Percentiles rank a stretch among this genome's conserved stretches.
These are phyloP conservation scores for Termitomyces heimii DNA, from an alignment of 768 basidiomycete species.

Conservation along the genomic window DNA sequence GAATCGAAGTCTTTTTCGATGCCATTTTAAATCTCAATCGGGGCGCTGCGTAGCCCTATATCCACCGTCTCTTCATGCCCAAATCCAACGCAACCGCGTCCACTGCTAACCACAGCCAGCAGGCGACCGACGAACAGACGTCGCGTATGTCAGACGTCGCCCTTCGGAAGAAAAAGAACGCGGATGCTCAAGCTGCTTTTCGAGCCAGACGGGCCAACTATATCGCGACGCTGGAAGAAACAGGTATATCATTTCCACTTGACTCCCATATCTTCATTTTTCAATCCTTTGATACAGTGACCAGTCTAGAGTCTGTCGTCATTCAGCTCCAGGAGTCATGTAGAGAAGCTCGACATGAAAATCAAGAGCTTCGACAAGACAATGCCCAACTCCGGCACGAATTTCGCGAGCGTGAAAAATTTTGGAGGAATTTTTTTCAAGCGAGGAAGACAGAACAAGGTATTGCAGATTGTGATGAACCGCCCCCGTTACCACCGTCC, in stretches of 20 bases:
- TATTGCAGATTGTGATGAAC: slow-evolving; percentile 43
- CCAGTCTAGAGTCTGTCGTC: slow-evolving; percentile 80
- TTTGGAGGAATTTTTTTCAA: slow-evolving; percentile 67
- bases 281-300: slow-evolving; percentile 40
- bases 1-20: slow-evolving; percentile 59
- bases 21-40: slow-evolving; percentile 48
- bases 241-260: slow-evolving; percentile 33
- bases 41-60: slow-evolving; percentile 16
- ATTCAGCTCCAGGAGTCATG: slow-evolving; percentile 79
- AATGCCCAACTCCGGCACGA: slow-evolving; percentile 60
- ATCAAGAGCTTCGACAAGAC: slow-evolving; percentile 58
- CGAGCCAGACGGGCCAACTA: slow-evolving; percentile 78
- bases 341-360: slow-evolving; percentile 58
- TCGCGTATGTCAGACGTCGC: slow-evolving; percentile 59
- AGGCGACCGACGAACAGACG: slow-evolving; percentile 27
- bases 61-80: slow-evolving; percentile 31
- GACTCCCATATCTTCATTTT: slow-evolving; percentile 9
- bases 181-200: slow-evolving; percentile 85
- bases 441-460: slow-evolving; percentile 51
- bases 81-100: slow-evolving; percentile 31
- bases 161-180: slow-evolving; percentile 83
- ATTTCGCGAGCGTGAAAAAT: slow-evolving; percentile 65
- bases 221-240: slow-evolving; percentile 83
- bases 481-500: slow-evolving; percentile 42
- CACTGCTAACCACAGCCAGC: slow-evolving; percentile 25